Percentiles rank a stretch among this genome's conserved stretches.
Evolutionary conservation across 257 asterid genomes (phyloP).

Genomic region (Ilex asprella): DNA sequence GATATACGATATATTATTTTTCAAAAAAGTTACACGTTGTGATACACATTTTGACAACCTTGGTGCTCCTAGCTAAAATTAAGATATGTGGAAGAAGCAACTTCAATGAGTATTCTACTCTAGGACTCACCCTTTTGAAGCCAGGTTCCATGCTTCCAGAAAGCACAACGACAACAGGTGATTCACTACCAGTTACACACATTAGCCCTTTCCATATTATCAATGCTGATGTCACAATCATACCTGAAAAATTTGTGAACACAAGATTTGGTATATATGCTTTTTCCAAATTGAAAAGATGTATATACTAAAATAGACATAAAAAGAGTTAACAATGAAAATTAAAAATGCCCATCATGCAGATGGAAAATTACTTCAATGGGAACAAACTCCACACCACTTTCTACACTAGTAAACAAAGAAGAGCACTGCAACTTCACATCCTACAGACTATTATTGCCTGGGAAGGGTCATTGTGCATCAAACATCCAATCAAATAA

Average conservation of each 20-base stretch:
- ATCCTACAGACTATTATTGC: too few species aligned
- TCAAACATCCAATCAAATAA: too few species aligned
- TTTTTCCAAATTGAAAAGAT: not conserved
- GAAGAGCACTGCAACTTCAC: too few species aligned
- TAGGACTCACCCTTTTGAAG: slow-evolving; percentile 74
- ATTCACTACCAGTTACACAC: slow-evolving; percentile 95
- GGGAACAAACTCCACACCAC: too few species aligned
- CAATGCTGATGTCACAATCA: slow-evolving; percentile 96
- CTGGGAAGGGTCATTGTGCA: too few species aligned
- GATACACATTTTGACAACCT: not conserved
- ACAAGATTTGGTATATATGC: not conserved
- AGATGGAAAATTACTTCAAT: not conserved
- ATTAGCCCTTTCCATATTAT: slow-evolving; percentile 97
- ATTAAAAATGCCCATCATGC: not conserved
- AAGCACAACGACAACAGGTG: slow-evolving; percentile 98
- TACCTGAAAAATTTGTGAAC: slow-evolving; percentile 36
- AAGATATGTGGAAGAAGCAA: not conserved
- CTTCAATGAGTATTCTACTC: not conserved
- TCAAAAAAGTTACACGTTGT: not conserved
- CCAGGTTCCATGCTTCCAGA: slow-evolving; percentile 99
- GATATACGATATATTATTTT: too few species aligned
- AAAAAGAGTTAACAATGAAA: not conserved
- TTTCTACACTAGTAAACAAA: too few species aligned
- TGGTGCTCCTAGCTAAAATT: not conserved
- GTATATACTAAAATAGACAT: not conserved